Conservation (phyloP, 129 eudicot genomes). For the Erigeron canadensis region DNA sequence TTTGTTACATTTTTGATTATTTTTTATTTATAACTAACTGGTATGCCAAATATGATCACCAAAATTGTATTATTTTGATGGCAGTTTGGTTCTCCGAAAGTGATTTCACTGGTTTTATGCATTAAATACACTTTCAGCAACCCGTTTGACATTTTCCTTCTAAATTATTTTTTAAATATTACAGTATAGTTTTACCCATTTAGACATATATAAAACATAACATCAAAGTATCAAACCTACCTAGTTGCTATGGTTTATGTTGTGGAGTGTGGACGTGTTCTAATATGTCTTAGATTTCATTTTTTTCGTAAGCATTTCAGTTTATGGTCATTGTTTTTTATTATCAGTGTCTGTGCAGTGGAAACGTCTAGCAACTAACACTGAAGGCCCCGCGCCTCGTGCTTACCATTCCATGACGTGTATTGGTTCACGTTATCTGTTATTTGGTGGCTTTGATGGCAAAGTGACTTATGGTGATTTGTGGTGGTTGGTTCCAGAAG, state of each 20-base stretch:
- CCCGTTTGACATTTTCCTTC: background rate
- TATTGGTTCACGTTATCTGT: constrained; percentile 77
- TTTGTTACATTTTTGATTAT: background rate
- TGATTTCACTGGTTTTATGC: constrained; percentile 6
- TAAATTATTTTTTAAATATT: background rate
- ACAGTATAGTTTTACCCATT: background rate
- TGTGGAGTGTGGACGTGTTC: too few relatives aligned
- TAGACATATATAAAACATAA: background rate
- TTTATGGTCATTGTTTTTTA: constrained; percentile 23
- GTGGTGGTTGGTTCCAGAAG: constrained; percentile 99
- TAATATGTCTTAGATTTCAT: constrained; percentile 5
- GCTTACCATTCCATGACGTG: constrained; percentile 92
- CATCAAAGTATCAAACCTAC: background rate
- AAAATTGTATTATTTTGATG: background rate
- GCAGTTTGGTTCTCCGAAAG: background rate
- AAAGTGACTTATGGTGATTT: constrained; percentile 85
- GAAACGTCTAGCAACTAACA: constrained; percentile 77
- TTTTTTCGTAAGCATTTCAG: constrained; percentile 5
- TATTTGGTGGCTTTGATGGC: constrained; percentile 98
- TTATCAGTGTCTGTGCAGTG: constrained; percentile 89
- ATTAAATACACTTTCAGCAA: background rate
- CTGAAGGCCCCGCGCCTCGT: constrained; percentile 82
- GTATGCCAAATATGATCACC: background rate
- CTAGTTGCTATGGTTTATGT: too few relatives aligned
- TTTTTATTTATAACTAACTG: background rate